Base-by-base conservation (phyloP, 1,284 basidiomycete species). In the Cutaneotrichosporon sp. region DNA sequence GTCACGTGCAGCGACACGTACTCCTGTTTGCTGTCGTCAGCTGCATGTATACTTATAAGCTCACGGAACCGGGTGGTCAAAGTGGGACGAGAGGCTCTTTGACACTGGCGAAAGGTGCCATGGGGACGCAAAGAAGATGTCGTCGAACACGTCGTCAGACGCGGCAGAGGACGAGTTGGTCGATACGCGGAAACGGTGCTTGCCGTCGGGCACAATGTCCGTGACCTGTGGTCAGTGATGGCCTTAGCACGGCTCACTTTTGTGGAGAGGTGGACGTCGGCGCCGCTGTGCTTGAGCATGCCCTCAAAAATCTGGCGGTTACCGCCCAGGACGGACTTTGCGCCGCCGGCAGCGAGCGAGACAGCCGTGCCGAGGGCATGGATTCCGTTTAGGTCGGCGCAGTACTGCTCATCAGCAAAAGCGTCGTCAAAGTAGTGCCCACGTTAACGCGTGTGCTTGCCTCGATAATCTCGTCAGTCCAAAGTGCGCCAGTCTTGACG, bases 1-100 rank as follows among this genome's bases (percentile, higher is more conserved):
- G 94, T 96, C 46, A 96, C 91, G 68, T 96, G 88, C 4, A 97
- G 81, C 56, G 80, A 82, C 26, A 92, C 81, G 67, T 94, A 97
- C 13, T 83, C 81, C 60, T 87, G 84, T 18, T 52, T 33, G 13
- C 66, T 71, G 52, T 12, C 5, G 39, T 61, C 15, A 60, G 49
- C 37, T 12, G 20, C 14, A 2, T 15, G 15, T 1, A n/a, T 4
- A 0, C 8, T 1, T 4, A 5, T 9, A 7, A 17, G 50, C 60
- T 20, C 33, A 63, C 59, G 58, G 58, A 45, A 63, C 59, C 1
- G 49, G 49, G 8, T 56, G 17, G 18, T 41, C 42, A 21, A 63
- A 53, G 21, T 58, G 21, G 2, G n/a, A 12, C n/a, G 60, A 48
- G 20, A 66, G 34, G 1, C 12, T n/a, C 34, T 52, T 59, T 34